A percentile compares a stretch with the other conserved stretches of the same genome.
These are phyloP conservation scores for Neonectria punicea DNA, from an alignment of 2,329 filamentous ascomycete species.

Conservation along the genomic window DNA sequence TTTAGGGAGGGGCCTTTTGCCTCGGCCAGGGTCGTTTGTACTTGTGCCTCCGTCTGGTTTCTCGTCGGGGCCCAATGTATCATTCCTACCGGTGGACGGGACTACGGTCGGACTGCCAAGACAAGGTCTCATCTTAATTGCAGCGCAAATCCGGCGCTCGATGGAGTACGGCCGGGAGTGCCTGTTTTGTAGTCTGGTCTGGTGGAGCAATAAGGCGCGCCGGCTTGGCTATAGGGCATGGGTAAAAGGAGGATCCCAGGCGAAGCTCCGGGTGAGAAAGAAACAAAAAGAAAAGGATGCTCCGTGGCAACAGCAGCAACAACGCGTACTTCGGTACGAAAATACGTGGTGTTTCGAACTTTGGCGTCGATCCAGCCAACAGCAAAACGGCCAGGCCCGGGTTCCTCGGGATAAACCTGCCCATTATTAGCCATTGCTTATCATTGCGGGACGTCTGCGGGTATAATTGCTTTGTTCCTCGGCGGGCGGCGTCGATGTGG, in stretches of 20 bases:
- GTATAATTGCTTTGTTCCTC: constrained; percentile 13
- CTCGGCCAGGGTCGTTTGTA: neutral
- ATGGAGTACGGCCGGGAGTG: neutral
- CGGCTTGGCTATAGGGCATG: constrained; percentile 4
- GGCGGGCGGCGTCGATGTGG: constrained; percentile 7
- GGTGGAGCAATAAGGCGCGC: constrained; percentile 27
- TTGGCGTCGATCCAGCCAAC: constrained; percentile 2
- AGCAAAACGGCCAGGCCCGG: constrained; percentile 12
- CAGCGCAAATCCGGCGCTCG: constrained; percentile 25
- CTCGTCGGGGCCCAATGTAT: constrained; percentile 15
- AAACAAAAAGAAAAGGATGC: neutral
- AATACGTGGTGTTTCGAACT: constrained; percentile 8
- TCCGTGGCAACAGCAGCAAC: constrained; percentile 5
- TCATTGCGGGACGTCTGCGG: constrained; percentile 8
- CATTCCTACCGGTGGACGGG: constrained; percentile 39
- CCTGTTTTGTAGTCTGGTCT: neutral
- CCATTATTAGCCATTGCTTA: constrained; percentile 3
- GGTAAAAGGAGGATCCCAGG: constrained; percentile 3
- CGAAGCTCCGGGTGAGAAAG: neutral
- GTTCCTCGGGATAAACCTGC: constrained; percentile 9
- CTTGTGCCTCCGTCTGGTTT: neutral
- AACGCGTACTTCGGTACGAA: neutral
- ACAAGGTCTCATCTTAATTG: constrained; percentile 44
- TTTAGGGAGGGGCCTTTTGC: neutral
- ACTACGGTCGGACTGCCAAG: constrained; percentile 34